Base-by-base conservation (phyloP, 129 eudicot genomes). In the Flaveria bidentis region DNA sequence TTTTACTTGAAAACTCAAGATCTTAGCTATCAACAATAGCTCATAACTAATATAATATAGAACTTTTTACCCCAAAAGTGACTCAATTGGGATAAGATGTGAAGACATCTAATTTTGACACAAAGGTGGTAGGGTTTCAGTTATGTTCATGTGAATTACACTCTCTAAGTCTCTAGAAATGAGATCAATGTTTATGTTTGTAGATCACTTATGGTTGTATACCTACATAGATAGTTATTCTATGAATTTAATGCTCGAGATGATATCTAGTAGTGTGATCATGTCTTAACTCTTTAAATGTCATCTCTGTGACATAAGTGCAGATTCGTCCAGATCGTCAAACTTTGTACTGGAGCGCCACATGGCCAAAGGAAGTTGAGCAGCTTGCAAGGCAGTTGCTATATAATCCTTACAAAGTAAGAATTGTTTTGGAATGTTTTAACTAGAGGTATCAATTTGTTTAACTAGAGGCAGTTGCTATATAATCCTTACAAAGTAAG, bases 291-390 rank as follows among this genome's bases (percentile, higher is more conserved):
- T 8, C 9, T 18, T 56, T 56, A 18, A 18, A 20, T 30, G 3
- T 63, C 45, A 63, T 30, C 3, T 70, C 15, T 14, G 64, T 50
- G 63, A 61, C 9, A 17, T 82, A 20, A 76, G 49, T 85, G 68
- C 96, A 93, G 98, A 93, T 93, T 15, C 97, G 97, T 11, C 98
- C 98, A 67, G 97, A 91, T 74, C 97, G 98, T 85, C 98, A 93
- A 81, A 93, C 98, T 13, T 80, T 93, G 77, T 85, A 83, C 74
- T 93, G 97, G 97, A 93, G 97, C 88, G 98, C 98, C 66, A 93
- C 97, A 2, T 93, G 98, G 98, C 98, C 98, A 50, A 93, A 93
- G 76, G 98, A 93, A 75, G 98, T 93, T 79, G 97, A 91, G 72
- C 93, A 82, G 60, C 96, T 93, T 70, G 96, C 98, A 26, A 76